These are phyloP conservation scores for Amoebophrya sp. DNA, from an alignment of 169 alveolate genomes.

Conservation along the genomic window DNA sequence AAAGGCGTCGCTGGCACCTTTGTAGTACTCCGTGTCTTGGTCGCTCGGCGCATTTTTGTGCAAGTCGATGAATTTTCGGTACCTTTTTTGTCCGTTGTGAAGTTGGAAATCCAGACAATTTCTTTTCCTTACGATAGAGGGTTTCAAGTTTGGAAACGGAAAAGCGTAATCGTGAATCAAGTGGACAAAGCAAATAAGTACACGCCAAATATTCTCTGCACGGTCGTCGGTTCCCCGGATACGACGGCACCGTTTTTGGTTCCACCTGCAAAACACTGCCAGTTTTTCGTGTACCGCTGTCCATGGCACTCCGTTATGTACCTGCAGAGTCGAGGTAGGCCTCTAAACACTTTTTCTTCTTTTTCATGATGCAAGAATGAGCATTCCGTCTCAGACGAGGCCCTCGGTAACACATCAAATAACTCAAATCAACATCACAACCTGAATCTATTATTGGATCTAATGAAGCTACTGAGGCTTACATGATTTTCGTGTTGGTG, in stretches of 20 bases:
- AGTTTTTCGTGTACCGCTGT: neutral
- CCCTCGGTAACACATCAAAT: too few species aligned
- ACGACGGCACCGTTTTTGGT: neutral
- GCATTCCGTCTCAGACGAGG: too few species aligned
- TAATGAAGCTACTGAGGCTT: neutral
- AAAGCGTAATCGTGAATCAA: too few species aligned
- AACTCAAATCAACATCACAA: too few species aligned
- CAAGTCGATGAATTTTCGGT: neutral
- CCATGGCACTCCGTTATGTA: neutral
- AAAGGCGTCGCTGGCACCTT: neutral
- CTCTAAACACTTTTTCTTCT: too few species aligned
- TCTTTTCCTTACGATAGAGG: too few species aligned
- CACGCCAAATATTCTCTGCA: neutral
- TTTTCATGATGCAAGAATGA: too few species aligned
- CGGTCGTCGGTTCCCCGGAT: neutral
- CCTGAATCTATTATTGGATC: too few species aligned
- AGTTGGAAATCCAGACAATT: too few species aligned
- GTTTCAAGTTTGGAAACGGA: too few species aligned
- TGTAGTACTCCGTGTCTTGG: neutral
- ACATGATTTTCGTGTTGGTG: neutral
- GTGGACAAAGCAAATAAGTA: neutral
- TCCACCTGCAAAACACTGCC: neutral
- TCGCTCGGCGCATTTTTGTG: neutral
- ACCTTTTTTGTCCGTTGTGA: too few species aligned
- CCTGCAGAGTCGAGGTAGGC: too few species aligned